Evolutionary conservation across 805 yeast species (phyloP).

Genomic region (Yarrowia deformans): DNA sequence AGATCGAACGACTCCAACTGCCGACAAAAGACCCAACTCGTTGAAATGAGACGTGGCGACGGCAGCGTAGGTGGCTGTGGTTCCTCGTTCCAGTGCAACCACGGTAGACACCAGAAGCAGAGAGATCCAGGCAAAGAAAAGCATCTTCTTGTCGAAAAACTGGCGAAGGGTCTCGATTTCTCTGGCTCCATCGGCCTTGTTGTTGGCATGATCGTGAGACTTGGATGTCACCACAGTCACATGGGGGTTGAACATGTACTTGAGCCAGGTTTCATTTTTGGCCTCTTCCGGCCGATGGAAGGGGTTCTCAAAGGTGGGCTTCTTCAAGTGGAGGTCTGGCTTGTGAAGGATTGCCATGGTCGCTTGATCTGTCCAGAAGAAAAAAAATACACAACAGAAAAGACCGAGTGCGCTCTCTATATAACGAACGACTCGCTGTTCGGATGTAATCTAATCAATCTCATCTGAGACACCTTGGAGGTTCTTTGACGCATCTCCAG

Average conservation of each 20-base stretch:
- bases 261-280: slow-evolving; percentile 1
- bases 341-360: slow-evolving; percentile 15
- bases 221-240: slow-evolving; percentile 10
- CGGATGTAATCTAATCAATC: slow-evolving; percentile 20
- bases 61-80: slow-evolving; percentile 45
- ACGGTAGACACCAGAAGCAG: slow-evolving; percentile 28
- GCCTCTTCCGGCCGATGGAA: not conserved
- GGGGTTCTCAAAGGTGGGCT: slow-evolving; percentile 9
- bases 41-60: slow-evolving; percentile 54
- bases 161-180: slow-evolving; percentile 1
- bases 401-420: not conserved
- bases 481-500: not conserved
- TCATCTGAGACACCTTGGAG: slow-evolving; percentile 30
- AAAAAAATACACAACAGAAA: no score
- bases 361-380: slow-evolving; percentile 11
- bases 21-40: slow-evolving; percentile 54
- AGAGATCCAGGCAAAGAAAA: slow-evolving; percentile 27
- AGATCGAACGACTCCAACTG: slow-evolving; percentile 53
- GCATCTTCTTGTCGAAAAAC: slow-evolving; percentile 2
- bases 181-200: slow-evolving; percentile 23
- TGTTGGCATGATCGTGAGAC: not conserved
- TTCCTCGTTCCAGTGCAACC: slow-evolving; percentile 18
- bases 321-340: not conserved
- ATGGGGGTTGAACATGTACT: slow-evolving; percentile 15
- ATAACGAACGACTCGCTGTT: not conserved